Evolutionary conservation across 495 filamentous ascomycete species (phyloP).

Genomic region (Aspergillus leporis): DNA sequence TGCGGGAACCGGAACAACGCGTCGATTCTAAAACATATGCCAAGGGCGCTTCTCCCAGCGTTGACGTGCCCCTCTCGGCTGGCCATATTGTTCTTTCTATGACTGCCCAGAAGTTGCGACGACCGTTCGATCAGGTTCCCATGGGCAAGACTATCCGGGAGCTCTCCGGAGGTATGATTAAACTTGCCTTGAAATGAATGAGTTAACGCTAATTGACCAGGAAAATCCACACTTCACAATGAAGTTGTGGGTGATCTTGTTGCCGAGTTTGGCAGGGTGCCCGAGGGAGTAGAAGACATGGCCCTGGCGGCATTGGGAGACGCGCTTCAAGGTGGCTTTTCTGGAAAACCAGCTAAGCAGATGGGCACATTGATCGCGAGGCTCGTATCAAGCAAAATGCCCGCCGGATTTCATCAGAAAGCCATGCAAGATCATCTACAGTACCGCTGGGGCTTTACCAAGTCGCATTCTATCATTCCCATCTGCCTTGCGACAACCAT

Average conservation of each 20-base stretch:
- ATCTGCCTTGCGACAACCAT: slow-evolving; percentile 84
- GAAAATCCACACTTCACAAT: slow-evolving; percentile 95
- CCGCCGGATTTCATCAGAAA: slow-evolving; percentile 96
- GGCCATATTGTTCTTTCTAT: slow-evolving; percentile 21
- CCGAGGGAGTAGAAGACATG: slow-evolving; percentile 96
- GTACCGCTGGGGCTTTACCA: slow-evolving; percentile 87
- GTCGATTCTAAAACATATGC: background rate
- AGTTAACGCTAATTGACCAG: slow-evolving; percentile 40
- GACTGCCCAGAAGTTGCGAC: slow-evolving; percentile 26
- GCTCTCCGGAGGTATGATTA: slow-evolving; percentile 23
- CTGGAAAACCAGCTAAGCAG: slow-evolving; percentile 93
- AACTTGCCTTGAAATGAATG: background rate
- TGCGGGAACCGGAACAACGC: background rate
- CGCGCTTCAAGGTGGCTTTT: slow-evolving; percentile 91
- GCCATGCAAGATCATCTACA: slow-evolving; percentile 87
- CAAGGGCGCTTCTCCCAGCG: slow-evolving; percentile 8
- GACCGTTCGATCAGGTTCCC: slow-evolving; percentile 23
- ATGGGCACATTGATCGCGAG: slow-evolving; percentile 88
- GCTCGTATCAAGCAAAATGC: slow-evolving; percentile 97
- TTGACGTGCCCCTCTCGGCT: slow-evolving; percentile 16
- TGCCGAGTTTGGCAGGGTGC: slow-evolving; percentile 96
- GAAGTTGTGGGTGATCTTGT: slow-evolving; percentile 92
- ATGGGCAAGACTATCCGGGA: slow-evolving; percentile 24
- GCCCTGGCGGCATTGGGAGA: slow-evolving; percentile 89
- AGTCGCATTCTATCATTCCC: slow-evolving; percentile 61